Evolutionary conservation across 2,329 filamentous ascomycete species (phyloP), one percentile per base, ranked within the genome.

Genomic region (Aspergillus thermomutatus): DNA sequence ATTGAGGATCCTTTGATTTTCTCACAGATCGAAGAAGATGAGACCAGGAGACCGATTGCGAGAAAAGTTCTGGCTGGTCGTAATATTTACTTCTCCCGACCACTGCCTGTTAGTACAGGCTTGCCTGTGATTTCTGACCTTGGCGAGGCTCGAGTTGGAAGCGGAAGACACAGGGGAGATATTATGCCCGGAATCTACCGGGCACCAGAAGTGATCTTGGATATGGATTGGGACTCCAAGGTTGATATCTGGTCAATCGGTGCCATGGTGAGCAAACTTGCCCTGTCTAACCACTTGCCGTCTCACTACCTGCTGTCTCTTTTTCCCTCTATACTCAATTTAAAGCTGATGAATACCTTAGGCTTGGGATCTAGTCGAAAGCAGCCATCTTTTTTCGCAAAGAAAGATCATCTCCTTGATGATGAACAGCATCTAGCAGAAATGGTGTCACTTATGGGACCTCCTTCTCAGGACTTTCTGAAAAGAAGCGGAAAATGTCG

Each of bases 221-320:
- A 61, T 1, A 72, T 70, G 64, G 56, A 61, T 8, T 73, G 66
- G 70, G 64, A 66, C 43, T 56, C 28, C 4, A 67, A 64, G 43
- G 64, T 70, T 37, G 70, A 72, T 57, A 66, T 72, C 19, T 73
- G 70, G 71, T 67, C 63, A 28, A 56, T 70, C 25, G 69, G 64
- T 9, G 55, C 62, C 1, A 63, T 71, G 65, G 67, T 71, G 52
- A 43, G 40, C 11, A 17, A 34, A 11, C 28, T 34, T 34, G 28
- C 28, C 28, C 28, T 34, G 28, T 34, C 28, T 34, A 11, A 34
- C 28, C 11, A 34, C 28, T 34, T 34, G 6, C 28, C 28, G 28
- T 34, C 6, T n/a, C n/a, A n/a, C n/a, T n/a, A n/a, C n/a, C n/a
- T n/a, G n/a, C n/a, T n/a, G n/a, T n/a, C n/a, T 34, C 28, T 11